Evolutionary conservation across 148 eudicot genomes (phyloP).

Genomic region (Rhododendron henanense): DNA sequence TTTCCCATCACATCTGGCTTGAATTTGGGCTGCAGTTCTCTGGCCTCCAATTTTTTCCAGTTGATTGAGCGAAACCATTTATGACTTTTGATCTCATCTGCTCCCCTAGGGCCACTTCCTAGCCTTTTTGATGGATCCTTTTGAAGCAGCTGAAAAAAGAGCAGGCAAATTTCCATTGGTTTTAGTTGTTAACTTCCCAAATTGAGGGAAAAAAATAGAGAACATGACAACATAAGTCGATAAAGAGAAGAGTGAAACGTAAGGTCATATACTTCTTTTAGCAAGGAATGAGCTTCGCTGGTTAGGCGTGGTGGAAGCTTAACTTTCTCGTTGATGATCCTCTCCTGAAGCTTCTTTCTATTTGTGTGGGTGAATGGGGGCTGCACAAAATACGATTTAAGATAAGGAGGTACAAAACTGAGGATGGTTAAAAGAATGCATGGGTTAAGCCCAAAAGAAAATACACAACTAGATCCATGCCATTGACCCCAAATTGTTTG

Average conservation of each 20-base stretch:
- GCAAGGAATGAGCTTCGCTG: slow-evolving; percentile 82
- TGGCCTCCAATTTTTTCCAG: slow-evolving; percentile 82
- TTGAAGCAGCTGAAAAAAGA: slow-evolving; percentile 46
- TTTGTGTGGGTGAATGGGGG: slow-evolving; percentile 79
- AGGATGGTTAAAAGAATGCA: not conserved
- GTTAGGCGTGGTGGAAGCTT: slow-evolving; percentile 80
- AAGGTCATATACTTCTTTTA: slow-evolving; percentile 43
- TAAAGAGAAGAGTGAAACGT: not conserved
- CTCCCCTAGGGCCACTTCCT: slow-evolving; percentile 72
- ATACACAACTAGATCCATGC: not conserved
- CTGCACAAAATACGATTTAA: slow-evolving; percentile 31
- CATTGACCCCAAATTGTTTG: not conserved
- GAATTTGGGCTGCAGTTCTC: slow-evolving; percentile 66
- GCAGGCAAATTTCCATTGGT: slow-evolving; percentile 4
- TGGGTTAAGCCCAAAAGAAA: not conserved
- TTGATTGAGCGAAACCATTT: slow-evolving; percentile 80
- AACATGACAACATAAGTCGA: not conserved
- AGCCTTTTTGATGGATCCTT: slow-evolving; percentile 79
- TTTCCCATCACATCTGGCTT: slow-evolving; percentile 77
- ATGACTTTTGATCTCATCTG: slow-evolving; percentile 71
- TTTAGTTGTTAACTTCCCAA: not conserved
- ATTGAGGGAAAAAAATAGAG: not conserved
- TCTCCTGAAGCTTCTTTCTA: slow-evolving; percentile 90
- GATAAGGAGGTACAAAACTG: not conserved
- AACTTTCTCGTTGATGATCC: slow-evolving; percentile 69